phyloP scores from a whole-genome alignment of 1,284 basidiomycete genomes.

The Malassezia pachydermatis region DNA sequence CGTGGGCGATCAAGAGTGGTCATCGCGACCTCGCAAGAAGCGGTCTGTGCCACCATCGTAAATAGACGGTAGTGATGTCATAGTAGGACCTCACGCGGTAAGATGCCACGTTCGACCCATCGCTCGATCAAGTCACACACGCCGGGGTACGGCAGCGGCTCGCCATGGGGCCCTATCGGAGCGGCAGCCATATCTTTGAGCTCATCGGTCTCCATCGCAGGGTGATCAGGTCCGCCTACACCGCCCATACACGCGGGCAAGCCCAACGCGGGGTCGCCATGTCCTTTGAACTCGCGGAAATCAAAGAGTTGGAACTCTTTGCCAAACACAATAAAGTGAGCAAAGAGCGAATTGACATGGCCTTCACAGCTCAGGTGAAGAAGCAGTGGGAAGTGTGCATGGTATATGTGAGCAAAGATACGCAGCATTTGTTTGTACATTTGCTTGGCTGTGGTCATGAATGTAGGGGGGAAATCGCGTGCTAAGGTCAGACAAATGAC shows the following conservation, averaged over 20 bases:
- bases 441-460: constrained; percentile 86
- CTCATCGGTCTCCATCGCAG: constrained; percentile 6
- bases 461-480: constrained; percentile 78
- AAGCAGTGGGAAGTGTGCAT: constrained; percentile 80
- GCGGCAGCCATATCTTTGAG: constrained; percentile 4
- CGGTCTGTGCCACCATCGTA: not conserved
- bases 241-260: constrained; percentile 16
- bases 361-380: constrained; percentile 89
- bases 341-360: constrained; percentile 95
- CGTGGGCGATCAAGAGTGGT: constrained; percentile 2
- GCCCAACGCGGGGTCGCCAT: constrained; percentile 13
- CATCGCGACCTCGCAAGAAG: constrained; percentile 4
- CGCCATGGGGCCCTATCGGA: constrained; percentile 1
- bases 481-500: no score
- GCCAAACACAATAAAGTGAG: constrained; percentile 73
- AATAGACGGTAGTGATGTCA: not conserved
- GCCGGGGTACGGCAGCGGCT: constrained; percentile 50
- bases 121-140: constrained; percentile 77
- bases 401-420: constrained; percentile 95
- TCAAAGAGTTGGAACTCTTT: constrained; percentile 69
- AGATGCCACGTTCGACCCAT: constrained; percentile 72
- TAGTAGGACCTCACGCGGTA: constrained; percentile 51
- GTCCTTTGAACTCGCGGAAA: constrained; percentile 60
- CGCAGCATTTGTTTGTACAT: constrained; percentile 92
- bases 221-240: constrained; percentile 11